Evolutionary conservation across 768 basidiomycete species (phyloP), one percentile per base, ranked within the genome.

Genomic region (Boletus vinaceobasis): DNA sequence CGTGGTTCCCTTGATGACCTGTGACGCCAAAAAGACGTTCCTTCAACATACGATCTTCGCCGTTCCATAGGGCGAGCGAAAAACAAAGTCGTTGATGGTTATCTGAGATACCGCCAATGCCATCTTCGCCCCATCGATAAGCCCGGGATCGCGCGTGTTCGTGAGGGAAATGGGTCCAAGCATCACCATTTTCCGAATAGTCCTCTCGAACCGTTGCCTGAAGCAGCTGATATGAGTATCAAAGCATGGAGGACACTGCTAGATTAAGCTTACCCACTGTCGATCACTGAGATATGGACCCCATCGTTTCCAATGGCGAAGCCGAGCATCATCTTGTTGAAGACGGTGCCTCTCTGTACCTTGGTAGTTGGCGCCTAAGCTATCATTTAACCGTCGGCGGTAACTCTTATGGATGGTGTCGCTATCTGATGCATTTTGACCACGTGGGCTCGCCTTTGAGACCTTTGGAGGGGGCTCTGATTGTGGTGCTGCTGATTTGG

Each of bases 101-200:
- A 72, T 99, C 97, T 6, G 93, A 96, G 63, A 98, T 88, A 40
- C 97, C 97, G 32, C 90, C 97, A 53, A 99, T 87, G 45, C 97
- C 97, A 65, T 99, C 97, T 71, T 99, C 97, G 40, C 97, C 97
- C 97, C 97, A 99, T 65, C 97, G 81, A 74, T 98, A 99, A 23
- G 94, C 91, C 54, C 97, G 86, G 53, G 93, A 95, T 56, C 93
- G 82, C 1, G 93, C 88, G 52, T 95, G 93, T 53, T 90, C 91
- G 65, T 96, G 94, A 37, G 93, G 94, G 68, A 97, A 97, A 67
- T 95, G 92, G 54, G 82, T 86, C 93, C 93, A 97, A 8, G 93
- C 94, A 69, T 97, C 93, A 48, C 97, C 97, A 67, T 98, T 87
- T 21, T 79, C 87, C 35, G 97, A 98, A 74, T 99, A 99, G 71